Evolutionary conservation across 2,329 filamentous ascomycete species (phyloP).

Genomic region (Thermothelomyces thermophilus): DNA sequence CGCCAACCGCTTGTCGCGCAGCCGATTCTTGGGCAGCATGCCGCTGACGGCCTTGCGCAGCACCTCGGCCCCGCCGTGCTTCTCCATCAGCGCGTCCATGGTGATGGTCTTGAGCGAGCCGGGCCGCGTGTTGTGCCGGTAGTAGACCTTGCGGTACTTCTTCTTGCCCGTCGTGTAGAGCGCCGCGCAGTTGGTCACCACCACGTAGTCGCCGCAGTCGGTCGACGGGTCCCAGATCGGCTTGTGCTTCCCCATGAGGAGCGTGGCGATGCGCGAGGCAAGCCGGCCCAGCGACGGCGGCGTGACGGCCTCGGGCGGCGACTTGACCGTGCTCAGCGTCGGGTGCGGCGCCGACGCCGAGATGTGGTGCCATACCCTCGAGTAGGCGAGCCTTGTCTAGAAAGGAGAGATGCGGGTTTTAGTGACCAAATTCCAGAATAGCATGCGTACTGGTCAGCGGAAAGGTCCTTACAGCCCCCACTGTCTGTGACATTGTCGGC

Average conservation of each 20-base stretch:
- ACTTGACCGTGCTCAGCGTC: slow-evolving; percentile 48
- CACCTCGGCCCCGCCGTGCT: slow-evolving; percentile 89
- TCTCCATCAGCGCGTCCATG: slow-evolving; percentile 91
- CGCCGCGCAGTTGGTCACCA: slow-evolving; percentile 82
- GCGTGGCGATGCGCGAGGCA: slow-evolving; percentile 76
- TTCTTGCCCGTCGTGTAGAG: slow-evolving; percentile 88
- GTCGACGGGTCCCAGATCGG: slow-evolving; percentile 95
- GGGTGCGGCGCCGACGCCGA: slow-evolving; percentile 63
- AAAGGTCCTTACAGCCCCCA: slow-evolving; percentile 58
- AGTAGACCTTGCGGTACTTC: slow-evolving; percentile 90
- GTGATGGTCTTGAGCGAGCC: slow-evolving; percentile 81
- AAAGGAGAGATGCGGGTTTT: neutral
- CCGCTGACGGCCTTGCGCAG: slow-evolving; percentile 86
- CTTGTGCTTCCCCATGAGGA: slow-evolving; percentile 98
- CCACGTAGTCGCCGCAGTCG: slow-evolving; percentile 98
- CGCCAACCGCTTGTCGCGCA: slow-evolving; percentile 80
- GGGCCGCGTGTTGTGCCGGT: slow-evolving; percentile 85
- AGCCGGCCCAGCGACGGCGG: slow-evolving; percentile 82
- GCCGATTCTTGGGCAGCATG: slow-evolving; percentile 95
- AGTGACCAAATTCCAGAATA: neutral
- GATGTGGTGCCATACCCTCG: slow-evolving; percentile 84
- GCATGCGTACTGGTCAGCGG: neutral
- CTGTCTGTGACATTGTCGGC: slow-evolving; percentile 66
- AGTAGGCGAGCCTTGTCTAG: slow-evolving; percentile 93
- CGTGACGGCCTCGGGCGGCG: slow-evolving; percentile 46